Evolutionary conservation across 805 yeast genomes (phyloP), one percentile per base, ranked within the genome.

Genomic region (Candida odintsovae): DNA sequence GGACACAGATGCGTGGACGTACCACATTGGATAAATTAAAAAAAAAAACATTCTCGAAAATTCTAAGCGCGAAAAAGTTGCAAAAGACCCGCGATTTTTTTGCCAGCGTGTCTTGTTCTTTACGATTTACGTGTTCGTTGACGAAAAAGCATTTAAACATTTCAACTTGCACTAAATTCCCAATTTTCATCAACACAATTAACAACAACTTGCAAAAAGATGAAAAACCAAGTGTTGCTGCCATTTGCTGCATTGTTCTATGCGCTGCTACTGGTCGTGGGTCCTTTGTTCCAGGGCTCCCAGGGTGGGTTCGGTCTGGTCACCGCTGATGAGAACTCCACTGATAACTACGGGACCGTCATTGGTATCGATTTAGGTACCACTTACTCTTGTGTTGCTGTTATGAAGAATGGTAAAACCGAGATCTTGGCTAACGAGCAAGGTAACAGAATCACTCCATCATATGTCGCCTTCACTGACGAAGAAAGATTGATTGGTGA

Each of bases 341-440:
- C 65, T 6, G 79, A 76, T 40, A 69, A 64, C 52, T 79, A 79
- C 51, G 84, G 84, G 49, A 78, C 76, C 49, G 92, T 86, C 41
- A 86, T 87, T 57, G 95, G 98, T 72, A 92, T 92, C 64, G 98
- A 92, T 76, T 78, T 92, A 72, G 99, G 99, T 68, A 90, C 97
- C 51, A 90, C 97, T 2, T 90, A 90, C 73, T 90, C 97, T 2
- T 90, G 97, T 82, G 97, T 90, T 47, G 97, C 96, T 57, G 89
- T 80, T 41, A 80, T 81, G 85, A 78, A 78, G 61, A 80, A 82
- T 58, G 95, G 90, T 62, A 78, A 90, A 63, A 96, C 92, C 43
- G 97, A 90, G 65, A 90, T 90, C 59, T 75, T 90, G 54, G 96
- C 97, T 54, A 90, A 90, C 64, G 97, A 90, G 70, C 97, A 90